Evolutionary conservation across 768 basidiomycete genomes (phyloP).

Genomic region (Sistotremastrum niveocremeum): DNA sequence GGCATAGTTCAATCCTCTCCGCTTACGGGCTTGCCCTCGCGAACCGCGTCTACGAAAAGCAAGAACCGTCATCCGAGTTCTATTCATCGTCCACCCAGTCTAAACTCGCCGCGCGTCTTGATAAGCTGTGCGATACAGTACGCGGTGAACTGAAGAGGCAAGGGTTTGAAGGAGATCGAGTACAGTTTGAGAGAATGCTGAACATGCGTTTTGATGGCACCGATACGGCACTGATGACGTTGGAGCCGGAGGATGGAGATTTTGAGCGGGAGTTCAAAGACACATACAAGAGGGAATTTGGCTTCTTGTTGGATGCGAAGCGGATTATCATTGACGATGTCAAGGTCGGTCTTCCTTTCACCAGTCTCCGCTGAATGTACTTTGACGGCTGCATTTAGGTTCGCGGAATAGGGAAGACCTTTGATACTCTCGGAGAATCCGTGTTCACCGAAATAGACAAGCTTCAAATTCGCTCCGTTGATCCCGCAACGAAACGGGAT

Average conservation of each 20-base stretch:
- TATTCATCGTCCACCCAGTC: constrained; percentile 47
- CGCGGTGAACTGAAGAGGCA: constrained; percentile 55
- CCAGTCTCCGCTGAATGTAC: no score
- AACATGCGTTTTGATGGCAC: constrained; percentile 93
- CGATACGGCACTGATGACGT: constrained; percentile 84
- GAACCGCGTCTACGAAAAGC: constrained; percentile 73
- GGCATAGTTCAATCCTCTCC: constrained; percentile 85
- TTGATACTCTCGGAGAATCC: constrained; percentile 64
- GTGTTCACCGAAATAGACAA: constrained; percentile 61
- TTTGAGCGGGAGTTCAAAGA: constrained; percentile 71
- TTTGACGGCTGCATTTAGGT: constrained; percentile 30
- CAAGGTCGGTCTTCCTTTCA: constrained; percentile 34
- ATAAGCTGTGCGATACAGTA: constrained; percentile 53
- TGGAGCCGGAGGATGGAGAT: constrained; percentile 38
- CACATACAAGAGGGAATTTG: constrained; percentile 78
- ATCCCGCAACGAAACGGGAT: constrained; percentile 31
- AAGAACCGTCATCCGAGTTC: constrained; percentile 79
- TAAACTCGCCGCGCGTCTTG: constrained; percentile 48
- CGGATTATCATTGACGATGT: constrained; percentile 81
- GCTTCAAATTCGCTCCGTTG: constrained; percentile 29
- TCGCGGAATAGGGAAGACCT: constrained; percentile 84
- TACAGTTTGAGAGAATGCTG: constrained; percentile 67
- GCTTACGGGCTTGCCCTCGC: constrained; percentile 91
- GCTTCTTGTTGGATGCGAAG: constrained; percentile 80
- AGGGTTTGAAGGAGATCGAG: constrained; percentile 65